Conservation (phyloP, 768 basidiomycete genomes). For the Tulasnella sp. region DNA sequence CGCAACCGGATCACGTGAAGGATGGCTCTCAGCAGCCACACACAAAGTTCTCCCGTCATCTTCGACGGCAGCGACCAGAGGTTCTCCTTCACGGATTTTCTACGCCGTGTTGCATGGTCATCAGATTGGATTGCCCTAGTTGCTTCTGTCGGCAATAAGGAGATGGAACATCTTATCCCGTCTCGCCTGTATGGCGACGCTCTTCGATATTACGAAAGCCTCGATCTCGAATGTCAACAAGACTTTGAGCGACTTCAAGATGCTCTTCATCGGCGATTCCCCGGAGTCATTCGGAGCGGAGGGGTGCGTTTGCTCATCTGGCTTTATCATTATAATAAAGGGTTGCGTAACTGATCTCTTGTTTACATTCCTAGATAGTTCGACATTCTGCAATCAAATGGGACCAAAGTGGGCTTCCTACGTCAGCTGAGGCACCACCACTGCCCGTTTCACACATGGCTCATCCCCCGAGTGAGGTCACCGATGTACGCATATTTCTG, state of each 20-base stretch:
- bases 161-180: too few species aligned
- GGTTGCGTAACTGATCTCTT: neutral
- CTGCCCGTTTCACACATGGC: neutral
- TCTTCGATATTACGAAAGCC: too few species aligned
- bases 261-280: neutral
- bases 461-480: neutral
- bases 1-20: too few species aligned
- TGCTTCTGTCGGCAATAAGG: too few species aligned
- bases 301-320: neutral
- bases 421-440: neutral
- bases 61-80: too few species aligned
- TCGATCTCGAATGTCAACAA: too few species aligned
- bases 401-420: neutral
- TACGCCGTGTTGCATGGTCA: too few species aligned
- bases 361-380: neutral
- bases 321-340: neutral
- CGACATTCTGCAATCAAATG: neutral
- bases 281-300: neutral
- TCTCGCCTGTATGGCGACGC: too few species aligned
- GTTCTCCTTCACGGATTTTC: too few species aligned
- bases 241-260: neutral
- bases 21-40: too few species aligned
- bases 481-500: neutral
- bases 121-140: too few species aligned
- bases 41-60: too few species aligned